Base-by-base conservation (phyloP, 2,329 filamentous ascomycete species). In the Colletotrichum echinochloae region DNA sequence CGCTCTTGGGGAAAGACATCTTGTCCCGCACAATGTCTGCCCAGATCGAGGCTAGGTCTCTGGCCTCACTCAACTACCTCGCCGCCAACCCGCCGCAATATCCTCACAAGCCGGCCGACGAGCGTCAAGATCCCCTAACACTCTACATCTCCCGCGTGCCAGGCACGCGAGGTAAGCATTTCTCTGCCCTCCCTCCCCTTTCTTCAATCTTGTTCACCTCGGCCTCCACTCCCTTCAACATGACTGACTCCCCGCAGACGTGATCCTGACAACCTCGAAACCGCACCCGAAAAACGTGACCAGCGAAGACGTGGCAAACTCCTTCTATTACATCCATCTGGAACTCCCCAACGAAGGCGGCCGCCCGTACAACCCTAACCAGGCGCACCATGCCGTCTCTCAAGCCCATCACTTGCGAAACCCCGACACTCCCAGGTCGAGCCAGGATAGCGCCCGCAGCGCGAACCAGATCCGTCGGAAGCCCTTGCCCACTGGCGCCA, bases 131-230 rank as follows among this genome's bases (percentile, higher is more conserved):
- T 60, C 90, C 94, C 5, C 81, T 98, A 60, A 90, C 91, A 2
- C 87, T 99, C 49, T 99, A 99, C 81, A 97, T 99, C 74, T 94
- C 95, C 44, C 87, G 95, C 74, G 95, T 99, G 0, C 96, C 96
- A 1, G 95, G 95, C 28, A 97, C 93, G 73, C 90, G 91, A 90
- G 94, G 94, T 95, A 84, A 57, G 64, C 20, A 14, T 18, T 12
- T 35, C 18, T 35, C 48, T 35, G 54, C 74, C 83, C 30, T n/a
- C 54, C 41, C 46, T 37, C 51, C 52, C 41, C 41, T 46, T 37
- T 49, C 52, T 28, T 26, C 70, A 28, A 60, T 60, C 49, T 48
- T 65, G 74, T 74, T 73, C 70, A 76, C 49, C 33, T 65, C 64
- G 60, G 69, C 66, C 72, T 70, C 67, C 65, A 26, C 56, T 44